These are phyloP conservation scores for Pseudocercospora eumusae DNA, from an alignment of 2,329 filamentous ascomycete genomes.

Conservation along the genomic window DNA sequence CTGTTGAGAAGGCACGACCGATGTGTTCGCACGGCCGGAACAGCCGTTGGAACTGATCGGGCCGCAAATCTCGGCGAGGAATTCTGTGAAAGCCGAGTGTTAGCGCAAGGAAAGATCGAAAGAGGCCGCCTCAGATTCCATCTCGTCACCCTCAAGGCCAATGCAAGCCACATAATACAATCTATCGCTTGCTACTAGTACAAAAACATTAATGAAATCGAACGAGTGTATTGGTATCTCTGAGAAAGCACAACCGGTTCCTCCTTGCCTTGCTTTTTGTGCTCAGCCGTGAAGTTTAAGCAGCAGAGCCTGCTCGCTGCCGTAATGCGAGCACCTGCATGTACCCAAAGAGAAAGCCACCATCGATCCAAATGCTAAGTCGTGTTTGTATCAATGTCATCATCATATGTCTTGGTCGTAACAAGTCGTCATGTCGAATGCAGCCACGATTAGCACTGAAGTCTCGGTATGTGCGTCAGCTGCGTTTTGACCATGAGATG, in stretches of 20 bases:
- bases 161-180: slow-evolving; percentile 2
- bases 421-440: slow-evolving; percentile 7
- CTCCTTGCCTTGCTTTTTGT: neutral
- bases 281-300: neutral
- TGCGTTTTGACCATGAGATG: neutral
- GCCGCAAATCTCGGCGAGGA: neutral
- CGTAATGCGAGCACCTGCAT: neutral
- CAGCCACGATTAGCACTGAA: neutral
- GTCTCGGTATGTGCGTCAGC: neutral
- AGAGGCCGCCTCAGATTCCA: neutral
- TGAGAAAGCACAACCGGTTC: slow-evolving; percentile 18
- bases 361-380: slow-evolving; percentile 3
- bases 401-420: slow-evolving; percentile 9
- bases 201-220: slow-evolving; percentile 18
- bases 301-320: neutral
- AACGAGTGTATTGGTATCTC: slow-evolving; percentile 25
- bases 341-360: neutral
- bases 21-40: neutral
- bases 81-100: neutral
- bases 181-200: slow-evolving; percentile 14
- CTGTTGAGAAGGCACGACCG: neutral
- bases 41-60: neutral
- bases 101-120: neutral
- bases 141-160: neutral
- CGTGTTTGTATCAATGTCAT: neutral